These are phyloP conservation scores for Aristolochia fimbriata DNA, from an alignment of 164 flowering plant species.

Conservation along the genomic window DNA sequence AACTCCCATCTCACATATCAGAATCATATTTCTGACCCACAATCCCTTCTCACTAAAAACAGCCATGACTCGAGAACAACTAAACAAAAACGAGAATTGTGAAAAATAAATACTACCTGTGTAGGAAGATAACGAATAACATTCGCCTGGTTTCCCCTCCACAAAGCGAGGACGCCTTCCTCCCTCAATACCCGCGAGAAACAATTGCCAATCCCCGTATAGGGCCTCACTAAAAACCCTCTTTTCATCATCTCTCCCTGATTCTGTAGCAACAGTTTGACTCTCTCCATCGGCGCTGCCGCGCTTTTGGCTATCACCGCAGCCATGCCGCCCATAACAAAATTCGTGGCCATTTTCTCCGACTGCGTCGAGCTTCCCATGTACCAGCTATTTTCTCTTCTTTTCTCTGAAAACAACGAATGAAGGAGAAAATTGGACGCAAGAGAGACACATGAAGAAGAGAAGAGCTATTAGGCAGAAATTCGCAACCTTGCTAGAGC, in stretches of 20 bases:
- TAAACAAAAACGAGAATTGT: no score
- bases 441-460: no score
- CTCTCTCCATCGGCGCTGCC: conserved; percentile 94
- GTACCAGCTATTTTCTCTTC: background rate
- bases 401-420: no score
- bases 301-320: conserved; percentile 65
- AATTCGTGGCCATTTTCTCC: conserved; percentile 61
- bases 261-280: conserved; percentile 85
- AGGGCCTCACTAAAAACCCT: conserved; percentile 61
- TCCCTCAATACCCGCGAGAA: conserved; percentile 65
- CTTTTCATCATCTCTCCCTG: conserved; percentile 87
- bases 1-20: no score
- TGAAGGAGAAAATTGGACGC: no score
- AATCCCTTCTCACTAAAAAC: no score
- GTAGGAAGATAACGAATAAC: conserved; percentile 92
- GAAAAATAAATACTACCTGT: conserved; percentile 39
- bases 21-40: no score
- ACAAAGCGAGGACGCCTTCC: conserved; percentile 71
- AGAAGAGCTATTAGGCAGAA: no score
- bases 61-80: no score
- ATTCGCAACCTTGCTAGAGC: no score
- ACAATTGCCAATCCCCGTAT: conserved; percentile 56
- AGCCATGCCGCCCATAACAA: conserved; percentile 78
- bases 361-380: conserved; percentile 7
- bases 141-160: conserved; percentile 97